phyloP scores from a whole-genome alignment of 1,284 basidiomycete genomes.

The Coriolopsis trogii region DNA sequence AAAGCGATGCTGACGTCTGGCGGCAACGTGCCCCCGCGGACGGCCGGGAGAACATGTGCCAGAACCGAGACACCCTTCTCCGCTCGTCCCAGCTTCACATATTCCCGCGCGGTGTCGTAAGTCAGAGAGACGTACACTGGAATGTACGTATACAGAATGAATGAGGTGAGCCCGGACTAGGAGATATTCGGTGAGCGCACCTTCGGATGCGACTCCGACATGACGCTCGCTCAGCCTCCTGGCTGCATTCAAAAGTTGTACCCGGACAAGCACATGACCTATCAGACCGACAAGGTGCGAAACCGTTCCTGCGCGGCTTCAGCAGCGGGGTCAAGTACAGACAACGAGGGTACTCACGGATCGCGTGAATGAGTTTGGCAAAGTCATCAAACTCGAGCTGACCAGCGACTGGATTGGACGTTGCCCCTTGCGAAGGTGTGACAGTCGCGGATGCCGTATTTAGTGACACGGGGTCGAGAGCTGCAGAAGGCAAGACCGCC shows the following conservation, averaged over 20 bases:
- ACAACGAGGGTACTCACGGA: conserved; percentile 44
- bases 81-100: conserved; percentile 74
- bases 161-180: too few relatives aligned
- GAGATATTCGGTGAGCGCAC: conserved; percentile 39
- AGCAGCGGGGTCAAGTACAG: conserved; percentile 7
- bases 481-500: conserved; percentile 27
- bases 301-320: conserved; percentile 54
- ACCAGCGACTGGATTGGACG: conserved; percentile 15
- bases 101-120: conserved; percentile 75
- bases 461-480: conserved; percentile 38
- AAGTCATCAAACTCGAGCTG: conserved; percentile 50
- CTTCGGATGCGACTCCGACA: conserved; percentile 44
- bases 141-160: neutral
- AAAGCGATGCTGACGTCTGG: conserved; percentile 57
- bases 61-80: conserved; percentile 69
- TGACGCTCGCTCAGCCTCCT: conserved; percentile 33
- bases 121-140: conserved; percentile 70
- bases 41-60: conserved; percentile 50
- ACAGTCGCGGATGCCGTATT: conserved; percentile 30
- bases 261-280: conserved; percentile 46
- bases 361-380: conserved; percentile 47
- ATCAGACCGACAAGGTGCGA: conserved; percentile 70
- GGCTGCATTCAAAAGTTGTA: conserved; percentile 41
- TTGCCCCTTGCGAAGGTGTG: conserved; percentile 24
- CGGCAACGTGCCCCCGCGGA: conserved; percentile 46